A percentile compares a stretch with the other conserved stretches of the same genome.
phyloP scores from a whole-genome alignment of 768 basidiomycete species.

The Lentinus tigrinus region DNA sequence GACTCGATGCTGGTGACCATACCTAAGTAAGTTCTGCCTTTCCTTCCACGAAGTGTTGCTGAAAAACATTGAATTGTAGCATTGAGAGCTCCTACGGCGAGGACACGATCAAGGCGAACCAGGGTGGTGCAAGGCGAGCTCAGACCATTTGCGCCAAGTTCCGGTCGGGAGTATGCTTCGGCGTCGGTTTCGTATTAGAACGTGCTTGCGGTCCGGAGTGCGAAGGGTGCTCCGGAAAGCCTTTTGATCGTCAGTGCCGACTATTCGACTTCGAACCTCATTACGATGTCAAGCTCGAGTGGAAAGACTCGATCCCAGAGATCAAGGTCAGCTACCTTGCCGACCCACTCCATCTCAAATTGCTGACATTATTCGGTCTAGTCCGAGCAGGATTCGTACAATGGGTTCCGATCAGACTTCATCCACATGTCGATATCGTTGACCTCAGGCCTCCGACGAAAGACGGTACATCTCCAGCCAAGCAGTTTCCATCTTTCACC shows the following conservation, averaged over 20 bases:
- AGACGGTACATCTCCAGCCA: conserved; percentile 27
- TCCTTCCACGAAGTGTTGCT: background rate
- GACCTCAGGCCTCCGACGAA: conserved; percentile 51
- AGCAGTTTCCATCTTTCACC: conserved; percentile 87
- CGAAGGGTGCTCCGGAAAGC: conserved; percentile 50
- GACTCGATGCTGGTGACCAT: conserved; percentile 81
- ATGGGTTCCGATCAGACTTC: conserved; percentile 89
- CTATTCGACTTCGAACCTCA: conserved; percentile 81
- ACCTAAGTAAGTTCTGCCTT: conserved; percentile 62
- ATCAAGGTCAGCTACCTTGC: conserved; percentile 44
- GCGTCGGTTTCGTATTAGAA: conserved; percentile 80
- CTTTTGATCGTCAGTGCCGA: conserved; percentile 78
- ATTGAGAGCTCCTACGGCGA: conserved; percentile 25
- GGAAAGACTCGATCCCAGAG: conserved; percentile 40
- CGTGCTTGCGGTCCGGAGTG: conserved; percentile 78
- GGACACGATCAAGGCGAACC: background rate
- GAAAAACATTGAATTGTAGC: conserved; percentile 6
- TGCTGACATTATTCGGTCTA: conserved; percentile 31
- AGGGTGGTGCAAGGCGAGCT: conserved; percentile 18
- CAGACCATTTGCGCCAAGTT: conserved; percentile 83
- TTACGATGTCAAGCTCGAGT: conserved; percentile 65
- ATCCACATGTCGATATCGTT: conserved; percentile 90
- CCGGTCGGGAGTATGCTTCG: conserved; percentile 81
- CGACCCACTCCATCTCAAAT: background rate
- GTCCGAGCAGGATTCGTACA: conserved; percentile 67